A percentile compares a stretch with the other conserved stretches of the same genome.
These are phyloP conservation scores for Dioscorea alata DNA, from an alignment of 106 monocot species.

Conservation along the genomic window DNA sequence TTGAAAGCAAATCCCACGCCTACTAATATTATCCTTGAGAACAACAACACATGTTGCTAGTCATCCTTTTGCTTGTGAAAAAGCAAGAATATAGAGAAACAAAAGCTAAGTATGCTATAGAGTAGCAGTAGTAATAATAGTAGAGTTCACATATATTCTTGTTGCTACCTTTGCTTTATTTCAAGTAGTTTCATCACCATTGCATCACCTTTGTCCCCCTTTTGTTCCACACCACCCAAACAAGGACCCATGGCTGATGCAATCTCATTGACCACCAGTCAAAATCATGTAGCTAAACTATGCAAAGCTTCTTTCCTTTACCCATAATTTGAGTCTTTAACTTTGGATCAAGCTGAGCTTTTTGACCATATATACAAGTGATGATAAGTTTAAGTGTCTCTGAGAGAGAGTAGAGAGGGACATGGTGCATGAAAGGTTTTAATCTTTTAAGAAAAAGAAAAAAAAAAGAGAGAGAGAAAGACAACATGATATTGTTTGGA, in stretches of 20 bases:
- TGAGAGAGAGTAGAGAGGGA: too few species aligned
- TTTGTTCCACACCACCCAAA: neutral
- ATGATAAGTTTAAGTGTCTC: too few species aligned
- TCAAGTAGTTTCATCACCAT: neutral
- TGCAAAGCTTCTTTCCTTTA: neutral
- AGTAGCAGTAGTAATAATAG: too few species aligned
- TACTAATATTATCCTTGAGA: neutral
- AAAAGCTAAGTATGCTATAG: too few species aligned
- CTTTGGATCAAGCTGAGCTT: neutral
- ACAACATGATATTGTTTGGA: conserved; percentile 27
- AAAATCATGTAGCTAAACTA: conserved; percentile 3
- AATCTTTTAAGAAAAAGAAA: conserved; percentile 3
- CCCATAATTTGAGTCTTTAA: neutral
- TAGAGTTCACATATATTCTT: too few species aligned
- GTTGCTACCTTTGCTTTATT: neutral
- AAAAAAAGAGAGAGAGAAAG: conserved; percentile 9
- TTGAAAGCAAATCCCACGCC: neutral
- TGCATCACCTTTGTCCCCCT: conserved; percentile 1
- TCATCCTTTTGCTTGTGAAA: too few species aligned
- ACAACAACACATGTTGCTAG: neutral
- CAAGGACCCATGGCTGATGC: conserved; percentile 17
- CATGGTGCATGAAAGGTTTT: neutral
- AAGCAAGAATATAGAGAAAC: too few species aligned
- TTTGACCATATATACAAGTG: neutral
- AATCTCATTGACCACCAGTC: conserved; percentile 17